Conservation (phyloP, 768 basidiomycete species). For the Dictyophora rubrovolvata region DNA sequence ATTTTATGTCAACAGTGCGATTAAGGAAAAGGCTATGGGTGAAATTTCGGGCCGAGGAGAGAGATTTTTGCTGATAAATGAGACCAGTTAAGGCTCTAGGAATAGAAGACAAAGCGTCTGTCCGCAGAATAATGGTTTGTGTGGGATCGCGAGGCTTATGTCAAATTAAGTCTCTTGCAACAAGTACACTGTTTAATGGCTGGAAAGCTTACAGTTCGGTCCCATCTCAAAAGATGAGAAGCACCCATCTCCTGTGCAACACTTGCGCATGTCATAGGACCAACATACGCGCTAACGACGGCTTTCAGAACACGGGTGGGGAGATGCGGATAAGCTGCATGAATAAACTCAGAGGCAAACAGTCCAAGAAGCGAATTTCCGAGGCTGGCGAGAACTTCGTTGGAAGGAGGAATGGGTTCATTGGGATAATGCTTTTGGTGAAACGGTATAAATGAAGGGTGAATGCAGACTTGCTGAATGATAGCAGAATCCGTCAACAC, state of each 20-base stretch:
- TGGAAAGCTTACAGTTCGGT: constrained; percentile 48
- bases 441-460: constrained; percentile 53
- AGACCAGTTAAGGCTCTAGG: constrained; percentile 81
- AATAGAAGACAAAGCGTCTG: constrained; percentile 84
- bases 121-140: constrained; percentile 49
- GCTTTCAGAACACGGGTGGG: constrained; percentile 88
- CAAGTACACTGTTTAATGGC: constrained; percentile 6
- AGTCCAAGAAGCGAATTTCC: constrained; percentile 88
- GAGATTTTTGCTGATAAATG: constrained; percentile 79
- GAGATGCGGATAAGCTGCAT: constrained; percentile 76
- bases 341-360: constrained; percentile 77
- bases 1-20: constrained; percentile 70
- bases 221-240: constrained; percentile 69
- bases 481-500: constrained; percentile 43
- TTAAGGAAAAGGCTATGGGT: constrained; percentile 82
- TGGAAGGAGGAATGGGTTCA: constrained; percentile 47
- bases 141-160: constrained; percentile 34
- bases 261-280: constrained; percentile 69
- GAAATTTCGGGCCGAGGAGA: constrained; percentile 79
- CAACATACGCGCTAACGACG: constrained; percentile 86
- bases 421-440: constrained; percentile 48
- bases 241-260: constrained; percentile 85
- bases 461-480: constrained; percentile 70
- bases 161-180: not conserved
- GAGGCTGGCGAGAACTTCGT: constrained; percentile 62